Conservation (phyloP, 2,329 filamentous ascomycete species). For the Lecanosticta acicola region DNA sequence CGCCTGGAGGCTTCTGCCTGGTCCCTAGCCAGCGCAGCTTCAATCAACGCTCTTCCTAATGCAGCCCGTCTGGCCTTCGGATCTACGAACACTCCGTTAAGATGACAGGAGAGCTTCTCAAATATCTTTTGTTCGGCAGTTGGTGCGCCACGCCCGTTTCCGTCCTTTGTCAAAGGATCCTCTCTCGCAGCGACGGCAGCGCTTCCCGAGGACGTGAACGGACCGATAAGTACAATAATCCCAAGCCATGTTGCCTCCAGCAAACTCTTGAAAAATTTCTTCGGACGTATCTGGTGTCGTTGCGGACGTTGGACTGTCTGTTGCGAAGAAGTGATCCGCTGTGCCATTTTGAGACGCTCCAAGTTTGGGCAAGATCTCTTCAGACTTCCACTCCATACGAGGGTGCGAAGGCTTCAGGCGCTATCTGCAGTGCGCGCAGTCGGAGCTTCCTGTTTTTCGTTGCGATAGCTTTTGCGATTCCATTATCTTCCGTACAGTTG, state of each 20-base stretch:
- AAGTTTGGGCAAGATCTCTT: slow-evolving; percentile 18
- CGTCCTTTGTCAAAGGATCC: slow-evolving; percentile 14
- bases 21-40: slow-evolving; percentile 23
- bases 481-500: slow-evolving; percentile 5
- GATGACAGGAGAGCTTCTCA: slow-evolving; percentile 17
- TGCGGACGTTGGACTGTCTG: background rate
- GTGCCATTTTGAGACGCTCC: slow-evolving; percentile 23
- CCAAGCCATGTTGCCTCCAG: slow-evolving; percentile 22
- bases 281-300: background rate
- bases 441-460: slow-evolving; percentile 23
- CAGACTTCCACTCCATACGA: slow-evolving; percentile 26
- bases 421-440: slow-evolving; percentile 22
- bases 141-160: background rate
- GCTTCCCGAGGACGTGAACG: slow-evolving; percentile 4
- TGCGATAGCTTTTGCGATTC: slow-evolving; percentile 10
- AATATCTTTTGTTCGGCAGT: background rate
- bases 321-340: slow-evolving; percentile 26
- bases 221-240: slow-evolving; percentile 27
- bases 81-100: slow-evolving; percentile 30
- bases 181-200: slow-evolving; percentile 17
- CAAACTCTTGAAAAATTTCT: slow-evolving; percentile 7
- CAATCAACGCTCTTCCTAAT: slow-evolving; percentile 27
- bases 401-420: slow-evolving; percentile 30
- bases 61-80: slow-evolving; percentile 24
- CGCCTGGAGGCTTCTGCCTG: slow-evolving; percentile 2